phyloP scores from a whole-genome alignment of 106 monocot genomes.

The Apostasia shenzhenica region DNA sequence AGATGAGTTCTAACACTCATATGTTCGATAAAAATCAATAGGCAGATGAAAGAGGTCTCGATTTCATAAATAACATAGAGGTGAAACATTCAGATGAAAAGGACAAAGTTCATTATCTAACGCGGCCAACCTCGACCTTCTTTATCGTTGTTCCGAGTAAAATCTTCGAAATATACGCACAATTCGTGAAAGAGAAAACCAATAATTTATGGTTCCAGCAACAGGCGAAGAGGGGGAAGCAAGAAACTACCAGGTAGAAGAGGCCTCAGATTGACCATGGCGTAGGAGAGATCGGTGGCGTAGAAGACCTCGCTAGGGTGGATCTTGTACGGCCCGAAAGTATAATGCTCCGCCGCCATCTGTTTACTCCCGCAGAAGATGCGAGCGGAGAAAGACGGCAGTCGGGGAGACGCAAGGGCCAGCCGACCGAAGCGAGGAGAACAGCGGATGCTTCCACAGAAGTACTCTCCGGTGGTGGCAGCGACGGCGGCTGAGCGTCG shows the following conservation, averaged over 20 bases:
- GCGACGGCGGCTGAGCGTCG: background rate
- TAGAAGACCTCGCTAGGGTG: constrained; percentile 54
- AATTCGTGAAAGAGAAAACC: too few species aligned
- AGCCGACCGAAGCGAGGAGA: background rate
- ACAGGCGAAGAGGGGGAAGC: background rate
- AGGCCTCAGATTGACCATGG: constrained; percentile 69
- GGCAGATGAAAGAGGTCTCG: too few species aligned
- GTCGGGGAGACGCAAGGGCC: background rate
- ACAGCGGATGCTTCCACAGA: background rate
- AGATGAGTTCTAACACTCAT: too few species aligned
- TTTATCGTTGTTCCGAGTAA: too few species aligned
- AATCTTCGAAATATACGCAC: too few species aligned
- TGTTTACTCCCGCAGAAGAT: constrained; percentile 6
- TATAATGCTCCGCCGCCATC: constrained; percentile 22
- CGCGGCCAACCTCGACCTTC: too few species aligned
- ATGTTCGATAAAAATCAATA: too few species aligned
- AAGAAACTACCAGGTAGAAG: constrained; percentile 39
- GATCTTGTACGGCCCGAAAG: constrained; percentile 74
- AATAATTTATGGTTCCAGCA: too few species aligned
- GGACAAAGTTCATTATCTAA: too few species aligned
- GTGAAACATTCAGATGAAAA: too few species aligned
- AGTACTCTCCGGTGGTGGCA: constrained; percentile 8
- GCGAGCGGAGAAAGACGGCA: background rate
- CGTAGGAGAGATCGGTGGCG: constrained; percentile 46
- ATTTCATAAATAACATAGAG: too few species aligned